A percentile compares a stretch with the other conserved stretches of the same genome.
phyloP scores from a whole-genome alignment of 225 moss, liverwort and hornwort genomes.

The Asterella californica region DNA sequence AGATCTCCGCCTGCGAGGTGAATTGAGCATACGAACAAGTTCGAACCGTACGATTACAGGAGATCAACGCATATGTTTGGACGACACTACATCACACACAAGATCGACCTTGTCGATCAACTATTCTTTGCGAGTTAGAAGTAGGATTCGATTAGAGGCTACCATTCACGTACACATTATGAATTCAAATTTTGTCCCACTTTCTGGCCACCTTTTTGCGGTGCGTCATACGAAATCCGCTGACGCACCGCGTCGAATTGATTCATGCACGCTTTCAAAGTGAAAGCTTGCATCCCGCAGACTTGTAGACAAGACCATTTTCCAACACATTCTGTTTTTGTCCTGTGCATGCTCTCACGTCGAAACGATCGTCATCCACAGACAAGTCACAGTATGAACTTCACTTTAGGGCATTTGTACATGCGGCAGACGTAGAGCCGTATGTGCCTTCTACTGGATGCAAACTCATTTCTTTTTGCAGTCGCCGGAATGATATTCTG shows the following conservation, averaged over 20 bases:
- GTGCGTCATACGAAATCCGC: not conserved
- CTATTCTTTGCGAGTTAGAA: constrained; percentile 2
- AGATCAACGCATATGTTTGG: too few species aligned
- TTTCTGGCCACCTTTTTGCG: not conserved
- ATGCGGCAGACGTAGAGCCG: not conserved
- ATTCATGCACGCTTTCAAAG: not conserved
- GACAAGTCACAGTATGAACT: not conserved
- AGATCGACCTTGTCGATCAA: constrained; percentile 2
- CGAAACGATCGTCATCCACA: not conserved
- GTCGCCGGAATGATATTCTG: not conserved
- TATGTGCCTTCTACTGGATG: not conserved
- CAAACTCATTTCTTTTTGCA: not conserved
- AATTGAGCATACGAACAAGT: not conserved
- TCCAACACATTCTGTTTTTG: not conserved
- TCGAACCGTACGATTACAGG: not conserved
- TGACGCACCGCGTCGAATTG: not conserved
- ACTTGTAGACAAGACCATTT: not conserved
- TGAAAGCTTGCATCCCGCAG: not conserved
- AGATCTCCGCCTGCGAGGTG: not conserved
- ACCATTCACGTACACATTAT: not conserved
- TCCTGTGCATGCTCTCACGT: not conserved
- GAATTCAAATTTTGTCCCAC: not conserved
- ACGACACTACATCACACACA: too few species aligned
- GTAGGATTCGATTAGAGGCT: not conserved
- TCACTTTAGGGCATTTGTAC: not conserved